Conservation (phyloP, 2,329 filamentous ascomycete genomes). For the Pestalotiopsis fici region DNA sequence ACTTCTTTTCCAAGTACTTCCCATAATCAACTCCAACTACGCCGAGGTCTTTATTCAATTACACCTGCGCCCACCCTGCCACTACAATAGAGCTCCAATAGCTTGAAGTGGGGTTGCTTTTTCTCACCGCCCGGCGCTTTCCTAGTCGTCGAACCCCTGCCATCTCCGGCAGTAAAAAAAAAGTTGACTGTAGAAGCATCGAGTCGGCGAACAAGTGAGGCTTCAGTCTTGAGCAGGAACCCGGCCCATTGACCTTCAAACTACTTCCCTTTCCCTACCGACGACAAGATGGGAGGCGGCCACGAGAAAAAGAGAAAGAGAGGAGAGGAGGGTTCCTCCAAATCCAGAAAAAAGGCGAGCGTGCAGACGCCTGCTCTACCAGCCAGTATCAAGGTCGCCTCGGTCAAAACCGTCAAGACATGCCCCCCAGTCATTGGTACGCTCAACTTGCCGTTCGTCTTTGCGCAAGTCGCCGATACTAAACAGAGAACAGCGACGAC, state of each 20-base stretch:
- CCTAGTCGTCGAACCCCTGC: not conserved
- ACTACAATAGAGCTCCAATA: not conserved
- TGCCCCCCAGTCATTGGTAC: conserved; percentile 58
- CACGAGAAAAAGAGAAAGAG: conserved; percentile 57
- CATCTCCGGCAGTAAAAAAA: conserved; percentile 9
- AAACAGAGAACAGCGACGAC: conserved; percentile 33
- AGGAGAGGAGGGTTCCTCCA: conserved; percentile 38
- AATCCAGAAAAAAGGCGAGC: conserved; percentile 54
- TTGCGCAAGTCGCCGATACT: not conserved
- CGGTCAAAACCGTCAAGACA: conserved; percentile 43
- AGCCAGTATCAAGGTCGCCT: conserved; percentile 43
- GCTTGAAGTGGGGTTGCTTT: conserved; percentile 4
- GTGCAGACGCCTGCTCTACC: conserved; percentile 38
- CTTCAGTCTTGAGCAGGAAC: not conserved
- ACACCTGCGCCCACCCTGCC: no score
- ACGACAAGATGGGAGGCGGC: conserved; percentile 35
- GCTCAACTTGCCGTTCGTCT: not conserved
- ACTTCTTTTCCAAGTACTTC: no score
- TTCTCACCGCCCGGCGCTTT: conserved; percentile 5
- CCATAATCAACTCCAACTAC: not conserved
- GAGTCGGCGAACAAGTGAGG: not conserved
- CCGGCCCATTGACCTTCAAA: not conserved
- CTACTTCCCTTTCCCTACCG: not conserved
- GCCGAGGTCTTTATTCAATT: not conserved
- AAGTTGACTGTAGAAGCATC: not conserved